Percentiles rank a stretch among this genome's conserved stretches.
Evolutionary conservation across 495 filamentous ascomycete species (phyloP).

Genomic region (Penicillium odoratum): DNA sequence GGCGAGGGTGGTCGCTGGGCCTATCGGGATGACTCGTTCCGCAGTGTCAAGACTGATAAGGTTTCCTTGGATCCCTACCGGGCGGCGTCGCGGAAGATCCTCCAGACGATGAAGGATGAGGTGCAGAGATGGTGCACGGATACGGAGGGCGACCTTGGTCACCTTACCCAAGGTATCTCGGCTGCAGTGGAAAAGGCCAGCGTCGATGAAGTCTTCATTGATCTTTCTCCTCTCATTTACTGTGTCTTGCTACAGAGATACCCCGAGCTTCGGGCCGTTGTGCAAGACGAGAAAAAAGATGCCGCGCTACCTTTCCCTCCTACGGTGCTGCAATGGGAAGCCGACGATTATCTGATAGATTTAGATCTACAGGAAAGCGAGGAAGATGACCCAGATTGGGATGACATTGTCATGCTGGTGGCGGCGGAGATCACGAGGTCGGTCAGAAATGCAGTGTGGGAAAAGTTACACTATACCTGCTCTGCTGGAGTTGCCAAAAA

Average conservation of each 20-base stretch:
- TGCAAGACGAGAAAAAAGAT: constrained; percentile 69
- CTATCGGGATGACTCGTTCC: constrained; percentile 76
- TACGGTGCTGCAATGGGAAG: constrained; percentile 76
- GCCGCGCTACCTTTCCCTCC: constrained; percentile 73
- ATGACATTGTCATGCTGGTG: constrained; percentile 84
- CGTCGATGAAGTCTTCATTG: constrained; percentile 89
- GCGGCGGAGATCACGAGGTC: constrained; percentile 85
- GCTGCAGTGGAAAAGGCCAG: constrained; percentile 82
- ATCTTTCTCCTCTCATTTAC: constrained; percentile 82
- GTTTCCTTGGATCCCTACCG: constrained; percentile 93
- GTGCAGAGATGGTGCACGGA: constrained; percentile 43
- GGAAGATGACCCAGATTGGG: constrained; percentile 88
- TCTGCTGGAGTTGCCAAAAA: constrained; percentile 85
- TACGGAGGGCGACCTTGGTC: constrained; percentile 30
- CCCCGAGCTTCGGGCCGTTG: constrained; percentile 64
- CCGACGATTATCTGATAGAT: constrained; percentile 72
- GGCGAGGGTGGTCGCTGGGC: constrained; percentile 84
- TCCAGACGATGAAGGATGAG: constrained; percentile 76
- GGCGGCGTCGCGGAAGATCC: constrained; percentile 77
- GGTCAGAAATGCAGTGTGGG: constrained; percentile 65
- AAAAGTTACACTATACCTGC: constrained; percentile 80
- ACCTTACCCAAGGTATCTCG: constrained; percentile 51
- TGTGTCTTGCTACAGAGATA: constrained; percentile 73
- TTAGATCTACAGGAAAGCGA: constrained; percentile 70
- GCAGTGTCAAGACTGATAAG: constrained; percentile 81